These are phyloP conservation scores for Francoa sonchifolia DNA, from an alignment of 441 rosid species.

Conservation along the genomic window DNA sequence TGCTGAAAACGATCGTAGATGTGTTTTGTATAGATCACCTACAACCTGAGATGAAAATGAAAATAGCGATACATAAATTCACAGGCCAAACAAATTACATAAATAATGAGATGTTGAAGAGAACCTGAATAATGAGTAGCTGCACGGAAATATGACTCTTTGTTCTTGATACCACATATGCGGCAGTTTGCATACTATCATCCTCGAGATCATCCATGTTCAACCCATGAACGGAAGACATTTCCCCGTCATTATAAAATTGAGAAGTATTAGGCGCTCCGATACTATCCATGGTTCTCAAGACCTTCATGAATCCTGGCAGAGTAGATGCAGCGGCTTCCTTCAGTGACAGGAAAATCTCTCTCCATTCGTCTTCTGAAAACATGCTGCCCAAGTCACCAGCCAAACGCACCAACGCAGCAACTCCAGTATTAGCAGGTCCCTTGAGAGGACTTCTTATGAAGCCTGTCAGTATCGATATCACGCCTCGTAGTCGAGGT, in stretches of 20 bases:
- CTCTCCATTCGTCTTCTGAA: conserved; percentile 77
- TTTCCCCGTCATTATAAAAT: conserved; percentile 31
- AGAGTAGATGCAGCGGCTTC: conserved; percentile 55
- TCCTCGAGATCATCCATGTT: conserved; percentile 54
- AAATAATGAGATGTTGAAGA: too few species aligned
- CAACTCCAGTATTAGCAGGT: conserved; percentile 69
- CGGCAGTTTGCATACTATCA: conserved; percentile 66
- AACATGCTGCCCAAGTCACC: conserved; percentile 55
- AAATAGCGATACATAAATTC: neutral
- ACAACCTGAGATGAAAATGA: conserved; percentile 45
- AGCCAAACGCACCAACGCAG: conserved; percentile 51
- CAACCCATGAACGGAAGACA: conserved; percentile 47
- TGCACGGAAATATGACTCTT: conserved; percentile 77
- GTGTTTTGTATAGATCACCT: conserved; percentile 44
- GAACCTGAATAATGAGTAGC: conserved; percentile 70
- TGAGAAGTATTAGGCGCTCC: conserved; percentile 30
- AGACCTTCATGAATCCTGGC: conserved; percentile 59
- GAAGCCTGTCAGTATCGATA: conserved; percentile 57
- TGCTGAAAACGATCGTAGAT: conserved; percentile 37
- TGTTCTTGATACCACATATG: conserved; percentile 71
- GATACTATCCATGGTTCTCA: conserved; percentile 63
- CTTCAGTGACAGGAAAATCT: conserved; percentile 49
- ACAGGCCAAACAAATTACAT: too few species aligned
- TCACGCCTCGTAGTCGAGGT: conserved; percentile 49
- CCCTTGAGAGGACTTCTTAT: conserved; percentile 72